Conservation (phyloP, 805 yeast species). For the Yamadazyma scolyti region DNA sequence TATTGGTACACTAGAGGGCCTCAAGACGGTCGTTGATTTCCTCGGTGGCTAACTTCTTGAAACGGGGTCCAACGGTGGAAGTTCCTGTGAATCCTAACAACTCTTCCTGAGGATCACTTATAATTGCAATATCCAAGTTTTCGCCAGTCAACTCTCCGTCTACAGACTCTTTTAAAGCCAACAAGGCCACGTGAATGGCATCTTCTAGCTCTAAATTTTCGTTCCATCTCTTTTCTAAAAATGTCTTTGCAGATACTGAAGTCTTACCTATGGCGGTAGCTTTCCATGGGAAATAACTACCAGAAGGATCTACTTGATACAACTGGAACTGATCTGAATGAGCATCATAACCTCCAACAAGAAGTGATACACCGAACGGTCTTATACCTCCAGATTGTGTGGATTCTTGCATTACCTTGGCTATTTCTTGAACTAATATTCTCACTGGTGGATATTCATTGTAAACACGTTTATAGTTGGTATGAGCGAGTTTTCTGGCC, state of each 20-base stretch:
- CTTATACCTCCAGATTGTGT: conserved; percentile 98
- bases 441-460: conserved; percentile 97
- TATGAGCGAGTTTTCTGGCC: conserved; percentile 90
- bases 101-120: conserved; percentile 79
- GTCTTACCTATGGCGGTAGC: conserved; percentile 99
- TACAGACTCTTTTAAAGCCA: conserved; percentile 92
- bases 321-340: conserved; percentile 64
- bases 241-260: conserved; percentile 93
- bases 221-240: conserved; percentile 96
- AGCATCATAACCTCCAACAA: conserved; percentile 93
- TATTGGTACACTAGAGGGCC: conserved; percentile 55
- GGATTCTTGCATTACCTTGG: conserved; percentile 97
- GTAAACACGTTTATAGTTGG: conserved; percentile 87
- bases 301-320: conserved; percentile 97
- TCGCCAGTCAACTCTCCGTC: conserved; percentile 98
- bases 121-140: conserved; percentile 86
- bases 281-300: conserved; percentile 98
- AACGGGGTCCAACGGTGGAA: conserved; percentile 81
- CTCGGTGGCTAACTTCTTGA: conserved; percentile 76
- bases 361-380: conserved; percentile 94
- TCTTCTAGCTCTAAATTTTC: conserved; percentile 96
- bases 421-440: conserved; percentile 89
- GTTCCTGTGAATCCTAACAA: conserved; percentile 86
- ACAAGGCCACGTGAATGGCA: conserved; percentile 92
- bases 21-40: conserved; percentile 96